phyloP scores from a whole-genome alignment of 2,329 filamentous ascomycete species.

The Didymella pomorum region DNA sequence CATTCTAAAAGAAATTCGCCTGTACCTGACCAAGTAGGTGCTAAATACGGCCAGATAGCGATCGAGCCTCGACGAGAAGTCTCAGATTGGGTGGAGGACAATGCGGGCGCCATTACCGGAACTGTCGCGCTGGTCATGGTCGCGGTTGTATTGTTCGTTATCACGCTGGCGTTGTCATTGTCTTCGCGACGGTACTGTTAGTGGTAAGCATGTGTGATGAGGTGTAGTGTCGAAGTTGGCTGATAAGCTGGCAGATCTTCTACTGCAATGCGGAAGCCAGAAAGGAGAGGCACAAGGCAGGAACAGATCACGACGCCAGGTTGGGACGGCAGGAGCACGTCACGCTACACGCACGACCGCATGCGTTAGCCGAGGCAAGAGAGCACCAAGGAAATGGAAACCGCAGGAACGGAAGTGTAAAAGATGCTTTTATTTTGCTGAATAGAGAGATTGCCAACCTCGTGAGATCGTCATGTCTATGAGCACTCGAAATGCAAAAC shows the following conservation, averaged over 20 bases:
- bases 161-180: not conserved
- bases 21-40: not conserved
- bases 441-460: conserved; percentile 22
- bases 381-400: not conserved
- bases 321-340: not conserved
- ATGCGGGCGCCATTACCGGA: not conserved
- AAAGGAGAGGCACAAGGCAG: not conserved
- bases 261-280: not conserved
- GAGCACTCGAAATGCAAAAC: conserved; percentile 17
- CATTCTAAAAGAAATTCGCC: not conserved
- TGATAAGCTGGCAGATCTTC: not conserved
- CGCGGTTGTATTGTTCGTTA: not conserved
- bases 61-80: not conserved
- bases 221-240: not conserved
- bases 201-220: not conserved
- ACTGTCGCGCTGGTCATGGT: not conserved
- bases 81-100: not conserved
- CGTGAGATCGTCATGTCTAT: conserved; percentile 22
- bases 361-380: not conserved
- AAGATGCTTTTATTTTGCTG: conserved; percentile 23
- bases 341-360: not conserved
- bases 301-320: not conserved
- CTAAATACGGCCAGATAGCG: not conserved
- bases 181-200: not conserved
- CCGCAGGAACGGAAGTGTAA: not conserved